Evolutionary conservation across 73 alveolate genomes (phyloP), one percentile per base, ranked within the genome.

Genomic region (Halteria grandinella): DNA sequence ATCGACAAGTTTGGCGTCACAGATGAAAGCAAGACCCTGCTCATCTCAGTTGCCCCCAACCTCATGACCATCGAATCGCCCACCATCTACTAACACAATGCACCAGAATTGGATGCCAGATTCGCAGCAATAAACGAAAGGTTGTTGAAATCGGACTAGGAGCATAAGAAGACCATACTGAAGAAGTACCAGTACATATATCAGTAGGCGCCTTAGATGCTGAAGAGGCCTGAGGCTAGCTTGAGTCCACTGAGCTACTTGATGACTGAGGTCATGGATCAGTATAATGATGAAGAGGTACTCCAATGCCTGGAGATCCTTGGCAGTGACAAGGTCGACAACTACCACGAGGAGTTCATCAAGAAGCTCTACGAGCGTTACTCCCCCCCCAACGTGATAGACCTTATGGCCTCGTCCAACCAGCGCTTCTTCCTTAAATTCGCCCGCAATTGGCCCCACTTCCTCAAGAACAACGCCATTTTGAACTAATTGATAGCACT

Each of bases 401-500:
- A 66, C 21, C 17, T 45, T 25, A 66, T 66, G 66, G 21, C 6
- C 25, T 15, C 17, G 12, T 45, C 43, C 2, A 66, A 66, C 34
- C 32, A 41, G 17, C 32, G 47, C 12, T 66, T 25, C 36, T 66
- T 66, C 36, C 28, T 66, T 47, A 47, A 66, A 47, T 44, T 66
- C n/a, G 80, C 80, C 15, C 29, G 47, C 18, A 3, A 23, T 2
- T 66, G 80, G 80, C 80, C 80, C 6, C 24, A 66, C 25, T 66
- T 66, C 80, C 29, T 66, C 11, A 66, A 44, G 24, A 66, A 66
- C 29, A 66, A 66, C 47, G 80, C 80, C 5, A 66, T 66, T 31
- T 7, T 66, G 31, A 66, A 41, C 51, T 25, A 66, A 45, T 28
- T 66, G 7, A 37, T 66, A 1, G 43, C 80, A 21, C 18, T 45